These are phyloP conservation scores for Ulota crispa DNA, from an alignment of 225 moss, liverwort and hornwort genomes.

Conservation along the genomic window DNA sequence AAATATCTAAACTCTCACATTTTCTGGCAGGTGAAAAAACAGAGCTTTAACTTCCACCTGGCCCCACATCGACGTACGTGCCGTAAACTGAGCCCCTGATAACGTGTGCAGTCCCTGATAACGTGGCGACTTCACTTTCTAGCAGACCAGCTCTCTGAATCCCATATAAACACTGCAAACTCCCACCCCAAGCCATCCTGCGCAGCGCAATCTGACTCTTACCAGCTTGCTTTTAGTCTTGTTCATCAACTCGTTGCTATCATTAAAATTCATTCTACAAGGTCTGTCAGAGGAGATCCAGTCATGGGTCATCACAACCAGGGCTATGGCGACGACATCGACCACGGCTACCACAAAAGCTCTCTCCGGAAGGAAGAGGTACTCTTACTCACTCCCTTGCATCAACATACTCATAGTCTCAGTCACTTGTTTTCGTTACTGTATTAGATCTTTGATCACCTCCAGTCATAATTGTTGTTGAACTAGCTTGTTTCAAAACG, in stretches of 20 bases:
- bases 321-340: background rate
- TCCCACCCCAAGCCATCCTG: too few species aligned
- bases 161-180: background rate
- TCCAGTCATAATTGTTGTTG: too few species aligned
- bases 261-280: background rate
- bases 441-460: background rate
- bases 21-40: too few species aligned
- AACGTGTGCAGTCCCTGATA: background rate
- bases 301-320: background rate
- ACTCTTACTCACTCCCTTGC: background rate
- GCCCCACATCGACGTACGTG: too few species aligned
- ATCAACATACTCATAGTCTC: too few species aligned
- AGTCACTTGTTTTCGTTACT: background rate
- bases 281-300: background rate
- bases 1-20: too few species aligned
- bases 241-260: background rate
- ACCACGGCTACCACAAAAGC: constrained; percentile 23
- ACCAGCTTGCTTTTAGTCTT: background rate
- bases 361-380: background rate
- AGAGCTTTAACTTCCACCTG: too few species aligned
- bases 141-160: background rate
- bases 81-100: too few species aligned
- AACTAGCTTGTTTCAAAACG: too few species aligned
- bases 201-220: background rate
- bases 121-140: background rate